Conservation (phyloP, 2,329 filamentous ascomycete species). For the Diplodia corticola region DNA sequence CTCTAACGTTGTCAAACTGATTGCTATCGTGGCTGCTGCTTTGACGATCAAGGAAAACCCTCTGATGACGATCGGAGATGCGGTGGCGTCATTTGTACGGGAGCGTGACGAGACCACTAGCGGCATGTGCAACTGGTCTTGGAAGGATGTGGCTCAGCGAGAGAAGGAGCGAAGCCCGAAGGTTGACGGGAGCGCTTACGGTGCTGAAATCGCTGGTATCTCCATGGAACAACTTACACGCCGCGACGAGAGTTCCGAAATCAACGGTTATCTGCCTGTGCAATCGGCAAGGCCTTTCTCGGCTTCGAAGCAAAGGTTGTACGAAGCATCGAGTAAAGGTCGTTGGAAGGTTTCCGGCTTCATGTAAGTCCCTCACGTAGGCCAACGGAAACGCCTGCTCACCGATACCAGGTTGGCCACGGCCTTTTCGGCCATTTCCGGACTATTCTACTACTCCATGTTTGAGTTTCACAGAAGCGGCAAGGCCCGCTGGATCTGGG, state of each 20-base stretch:
- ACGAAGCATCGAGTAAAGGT: too few relatives aligned
- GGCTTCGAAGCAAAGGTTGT: too few relatives aligned
- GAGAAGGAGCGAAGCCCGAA: too few relatives aligned
- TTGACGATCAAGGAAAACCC: constrained; percentile 13
- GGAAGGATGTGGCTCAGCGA: not conserved
- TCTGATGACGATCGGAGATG: constrained; percentile 31
- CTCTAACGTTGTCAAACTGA: not conserved
- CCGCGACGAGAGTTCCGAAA: too few relatives aligned
- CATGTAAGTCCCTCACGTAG: not conserved
- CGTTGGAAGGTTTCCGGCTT: not conserved
- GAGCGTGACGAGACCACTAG: not conserved
- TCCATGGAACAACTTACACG: too few relatives aligned
- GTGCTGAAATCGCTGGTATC: too few relatives aligned
- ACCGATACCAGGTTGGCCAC: not conserved
- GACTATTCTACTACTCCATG: not conserved
- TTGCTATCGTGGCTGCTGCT: not conserved
- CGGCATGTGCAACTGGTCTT: not conserved
- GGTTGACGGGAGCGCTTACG: too few relatives aligned
- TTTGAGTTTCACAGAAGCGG: not conserved
- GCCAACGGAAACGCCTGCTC: not conserved
- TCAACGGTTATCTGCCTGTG: too few relatives aligned
- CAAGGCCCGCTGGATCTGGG: not conserved
- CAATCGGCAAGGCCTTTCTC: too few relatives aligned
- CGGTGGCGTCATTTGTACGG: constrained; percentile 28
- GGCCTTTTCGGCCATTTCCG: not conserved